Evolutionary conservation across 345 rosid species (phyloP).

Genomic region (Aquilaria yunnanensis): DNA sequence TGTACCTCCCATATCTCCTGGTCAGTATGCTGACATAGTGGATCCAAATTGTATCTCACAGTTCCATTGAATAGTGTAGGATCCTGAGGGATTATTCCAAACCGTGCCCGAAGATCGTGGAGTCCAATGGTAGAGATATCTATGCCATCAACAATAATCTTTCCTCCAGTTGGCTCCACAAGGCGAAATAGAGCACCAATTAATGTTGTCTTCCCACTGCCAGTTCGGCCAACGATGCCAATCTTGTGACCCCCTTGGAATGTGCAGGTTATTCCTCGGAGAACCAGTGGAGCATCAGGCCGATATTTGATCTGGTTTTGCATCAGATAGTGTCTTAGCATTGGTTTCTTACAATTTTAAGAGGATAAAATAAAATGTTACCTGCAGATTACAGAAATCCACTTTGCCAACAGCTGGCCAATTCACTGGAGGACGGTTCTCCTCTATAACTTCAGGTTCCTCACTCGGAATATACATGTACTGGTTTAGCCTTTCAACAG

Average conservation of each 20-base stretch:
- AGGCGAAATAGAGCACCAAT: slow-evolving; percentile 87
- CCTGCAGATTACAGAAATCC: slow-evolving; percentile 77
- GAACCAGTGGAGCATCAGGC: slow-evolving; percentile 57
- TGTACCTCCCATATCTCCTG: slow-evolving; percentile 93
- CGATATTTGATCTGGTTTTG: slow-evolving; percentile 71
- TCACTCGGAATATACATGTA: slow-evolving; percentile 87
- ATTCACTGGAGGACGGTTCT: slow-evolving; percentile 56
- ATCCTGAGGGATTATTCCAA: slow-evolving; percentile 93
- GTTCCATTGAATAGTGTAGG: slow-evolving; percentile 92
- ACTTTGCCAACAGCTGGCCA: slow-evolving; percentile 90
- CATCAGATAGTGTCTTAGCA: slow-evolving; percentile 7
- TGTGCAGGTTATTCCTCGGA: slow-evolving; percentile 75
- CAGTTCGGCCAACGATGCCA: slow-evolving; percentile 92
- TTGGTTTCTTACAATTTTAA: not conserved
- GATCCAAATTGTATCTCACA: slow-evolving; percentile 89
- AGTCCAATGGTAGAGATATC: slow-evolving; percentile 76
- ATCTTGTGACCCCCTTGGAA: slow-evolving; percentile 91
- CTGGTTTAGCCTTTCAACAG: slow-evolving; percentile 91
- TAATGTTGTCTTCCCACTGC: slow-evolving; percentile 92
- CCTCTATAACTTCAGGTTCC: slow-evolving; percentile 79
- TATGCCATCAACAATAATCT: slow-evolving; percentile 70
- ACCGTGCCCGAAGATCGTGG: slow-evolving; percentile 80
- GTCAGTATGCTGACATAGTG: slow-evolving; percentile 63
- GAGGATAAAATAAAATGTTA: slow-evolving; percentile 15
- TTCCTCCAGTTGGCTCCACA: slow-evolving; percentile 88